phyloP scores from a whole-genome alignment of 306 rosid species.

The Canavalia ensiformis region DNA sequence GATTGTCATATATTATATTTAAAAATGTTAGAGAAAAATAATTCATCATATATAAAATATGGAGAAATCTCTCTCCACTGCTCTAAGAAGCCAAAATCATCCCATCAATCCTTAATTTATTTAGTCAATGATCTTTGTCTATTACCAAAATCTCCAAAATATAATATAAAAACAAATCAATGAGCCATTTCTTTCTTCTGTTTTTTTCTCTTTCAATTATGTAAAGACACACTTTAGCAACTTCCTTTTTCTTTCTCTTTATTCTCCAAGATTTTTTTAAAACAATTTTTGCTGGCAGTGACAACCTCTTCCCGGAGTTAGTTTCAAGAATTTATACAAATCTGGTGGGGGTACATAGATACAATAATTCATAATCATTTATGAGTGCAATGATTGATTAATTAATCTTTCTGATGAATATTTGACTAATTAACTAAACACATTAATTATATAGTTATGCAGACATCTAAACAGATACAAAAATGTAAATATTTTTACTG shows the following conservation, averaged over 20 bases:
- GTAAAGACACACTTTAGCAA: slow-evolving; percentile 38
- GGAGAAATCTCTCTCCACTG: slow-evolving; percentile 36
- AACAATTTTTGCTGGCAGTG: slow-evolving; percentile 53
- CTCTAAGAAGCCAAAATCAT: slow-evolving; percentile 9
- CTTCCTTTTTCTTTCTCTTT: slow-evolving; percentile 1
- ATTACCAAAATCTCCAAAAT: slow-evolving; percentile 43
- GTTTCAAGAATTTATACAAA: slow-evolving; percentile 39
- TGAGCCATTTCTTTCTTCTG: not conserved
- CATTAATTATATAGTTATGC: not conserved
- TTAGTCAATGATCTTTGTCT: slow-evolving; percentile 43
- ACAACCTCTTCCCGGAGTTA: slow-evolving; percentile 32
- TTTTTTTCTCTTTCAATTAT: slow-evolving; percentile 3
- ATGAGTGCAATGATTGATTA: slow-evolving; percentile 45
- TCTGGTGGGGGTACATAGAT: slow-evolving; percentile 15
- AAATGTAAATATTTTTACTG: not conserved
- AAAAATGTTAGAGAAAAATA: slow-evolving; percentile 11
- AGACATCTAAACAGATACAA: not conserved
- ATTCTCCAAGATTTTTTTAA: slow-evolving; percentile 19
- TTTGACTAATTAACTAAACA: slow-evolving; percentile 22
- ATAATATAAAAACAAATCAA: slow-evolving; percentile 3
- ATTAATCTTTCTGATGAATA: slow-evolving; percentile 24
- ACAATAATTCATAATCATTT: slow-evolving; percentile 19
- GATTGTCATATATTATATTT: not conserved
- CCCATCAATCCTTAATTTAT: slow-evolving; percentile 10
- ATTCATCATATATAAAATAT: not conserved